A percentile compares a stretch with the other conserved stretches of the same genome.
phyloP scores from a whole-genome alignment of 2,329 filamentous ascomycete species.

The Rhexocercosporidium sp. region DNA sequence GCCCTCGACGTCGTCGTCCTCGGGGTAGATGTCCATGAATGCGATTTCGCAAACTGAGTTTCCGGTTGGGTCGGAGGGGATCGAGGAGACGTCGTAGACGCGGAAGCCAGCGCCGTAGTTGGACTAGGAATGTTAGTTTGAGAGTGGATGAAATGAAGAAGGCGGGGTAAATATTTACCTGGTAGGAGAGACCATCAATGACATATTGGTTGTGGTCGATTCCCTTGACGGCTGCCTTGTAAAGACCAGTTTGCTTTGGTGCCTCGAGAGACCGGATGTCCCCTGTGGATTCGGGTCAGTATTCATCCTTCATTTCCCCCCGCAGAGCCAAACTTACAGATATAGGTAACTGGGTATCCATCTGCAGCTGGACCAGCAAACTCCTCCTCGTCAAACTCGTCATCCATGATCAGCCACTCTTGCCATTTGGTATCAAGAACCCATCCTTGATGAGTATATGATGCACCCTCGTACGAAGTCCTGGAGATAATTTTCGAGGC shows the following conservation, averaged over 20 bases:
- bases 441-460: constrained; percentile 57
- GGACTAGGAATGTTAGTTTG: neutral
- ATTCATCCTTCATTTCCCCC: neutral
- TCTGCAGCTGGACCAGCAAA: constrained; percentile 47
- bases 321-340: constrained; percentile 43
- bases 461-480: constrained; percentile 53
- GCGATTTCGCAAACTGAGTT: constrained; percentile 50
- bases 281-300: neutral
- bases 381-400: constrained; percentile 49
- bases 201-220: constrained; percentile 55
- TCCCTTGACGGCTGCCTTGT: constrained; percentile 45
- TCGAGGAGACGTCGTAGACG: constrained; percentile 43
- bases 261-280: constrained; percentile 48
- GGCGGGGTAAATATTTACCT: neutral
- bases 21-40: constrained; percentile 41
- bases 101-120: constrained; percentile 57
- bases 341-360: constrained; percentile 55
- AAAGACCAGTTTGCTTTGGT: constrained; percentile 50
- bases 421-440: constrained; percentile 25
- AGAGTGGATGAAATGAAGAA: neutral
- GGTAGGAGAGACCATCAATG: constrained; percentile 42
- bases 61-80: constrained; percentile 39
- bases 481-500: constrained; percentile 50
- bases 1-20: constrained; percentile 32
- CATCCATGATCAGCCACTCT: constrained; percentile 24